A percentile compares a stretch with the other conserved stretches of the same genome.
Evolutionary conservation across 176 grass and related monocot genomes (phyloP).

Genomic region (Zoysia japonica): DNA sequence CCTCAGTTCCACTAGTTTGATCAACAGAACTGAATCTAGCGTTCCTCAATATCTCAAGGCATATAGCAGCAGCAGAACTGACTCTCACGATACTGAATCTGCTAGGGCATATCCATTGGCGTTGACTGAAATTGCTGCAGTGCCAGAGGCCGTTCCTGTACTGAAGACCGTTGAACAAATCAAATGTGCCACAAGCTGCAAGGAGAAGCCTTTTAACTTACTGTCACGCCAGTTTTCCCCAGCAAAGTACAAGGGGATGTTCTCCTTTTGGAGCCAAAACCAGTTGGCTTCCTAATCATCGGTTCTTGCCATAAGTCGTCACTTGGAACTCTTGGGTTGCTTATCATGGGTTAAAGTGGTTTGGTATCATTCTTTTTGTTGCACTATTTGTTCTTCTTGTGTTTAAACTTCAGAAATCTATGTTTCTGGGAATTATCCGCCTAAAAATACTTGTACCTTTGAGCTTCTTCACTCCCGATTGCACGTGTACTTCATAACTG

Average conservation of each 20-base stretch:
- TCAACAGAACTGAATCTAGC: slow-evolving; percentile 4
- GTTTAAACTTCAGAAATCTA: neutral
- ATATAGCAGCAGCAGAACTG: slow-evolving; percentile 35
- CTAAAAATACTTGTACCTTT: neutral
- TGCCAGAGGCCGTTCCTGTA: slow-evolving; percentile 26
- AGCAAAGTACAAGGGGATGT: slow-evolving; percentile 58
- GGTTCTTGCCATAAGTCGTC: neutral
- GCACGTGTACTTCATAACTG: neutral
- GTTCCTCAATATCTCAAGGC: slow-evolving; percentile 1
- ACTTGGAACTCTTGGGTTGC: neutral
- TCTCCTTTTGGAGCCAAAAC: slow-evolving; percentile 50
- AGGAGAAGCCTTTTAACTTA: slow-evolving; percentile 50
- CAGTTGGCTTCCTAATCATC: slow-evolving; percentile 48
- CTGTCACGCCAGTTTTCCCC: slow-evolving; percentile 46
- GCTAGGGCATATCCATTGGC: slow-evolving; percentile 25
- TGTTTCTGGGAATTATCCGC: neutral
- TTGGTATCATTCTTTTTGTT: neutral
- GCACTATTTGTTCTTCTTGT: neutral
- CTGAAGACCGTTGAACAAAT: slow-evolving; percentile 39
- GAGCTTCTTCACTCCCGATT: neutral
- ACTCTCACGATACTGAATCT: neutral
- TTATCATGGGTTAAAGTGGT: neutral
- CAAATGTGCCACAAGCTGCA: slow-evolving; percentile 41
- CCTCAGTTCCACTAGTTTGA: slow-evolving; percentile 7
- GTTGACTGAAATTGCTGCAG: slow-evolving; percentile 2